Evolutionary conservation across 2,329 filamentous ascomycete genomes (phyloP), one percentile per base, ranked within the genome.

Genomic region (Colletotrichum kahawae): DNA sequence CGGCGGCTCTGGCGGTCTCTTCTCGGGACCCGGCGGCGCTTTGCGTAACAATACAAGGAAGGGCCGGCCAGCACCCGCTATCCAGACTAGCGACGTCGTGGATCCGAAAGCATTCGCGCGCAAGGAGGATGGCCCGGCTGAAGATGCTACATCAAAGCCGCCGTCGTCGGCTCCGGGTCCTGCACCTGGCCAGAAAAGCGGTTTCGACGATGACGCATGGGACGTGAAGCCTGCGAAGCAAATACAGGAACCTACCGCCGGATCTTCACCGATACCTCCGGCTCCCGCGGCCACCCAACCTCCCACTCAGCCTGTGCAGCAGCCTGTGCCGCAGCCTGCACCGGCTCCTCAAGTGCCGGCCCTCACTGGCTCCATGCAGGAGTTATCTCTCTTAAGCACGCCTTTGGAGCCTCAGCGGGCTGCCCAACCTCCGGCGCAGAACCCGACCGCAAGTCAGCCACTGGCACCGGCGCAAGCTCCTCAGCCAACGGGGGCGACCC

Each of bases 191-290:
- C 67, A 76, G 36, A 76, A 81, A 79, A 67, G 33, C 57, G 95
- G 95, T 4, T 98, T 98, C 81, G 97, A 99, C 67, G 97, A 98
- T 81, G 95, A 98, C 86, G 97, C 97, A 10, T 99, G 97, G 97
- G 95, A 97, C 80, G 93, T 98, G 65, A 98, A 98, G 86, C 95
- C 95, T 21, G 91, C 93, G 16, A 93, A 92, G 81, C 90, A 92
- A 77, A 84, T 66, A 71, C 83, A 78, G 78, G 85, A 78, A 76
- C 84, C 57, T 14, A 29, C 57, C 12, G 29, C 57, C 9, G 57
- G 29, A 33, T 12, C 56, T n/a, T 29, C 57, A 77, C 83, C 85
- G 38, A 79, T 86, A 60, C 81, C 87, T 36, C 79, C 88, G 27
- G 80, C 86, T 18, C 79, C 87, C 21, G 16, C 65, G 14, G 34